These are phyloP conservation scores for Steccherinum ochraceum DNA, from an alignment of 768 basidiomycete genomes.

Conservation along the genomic window DNA sequence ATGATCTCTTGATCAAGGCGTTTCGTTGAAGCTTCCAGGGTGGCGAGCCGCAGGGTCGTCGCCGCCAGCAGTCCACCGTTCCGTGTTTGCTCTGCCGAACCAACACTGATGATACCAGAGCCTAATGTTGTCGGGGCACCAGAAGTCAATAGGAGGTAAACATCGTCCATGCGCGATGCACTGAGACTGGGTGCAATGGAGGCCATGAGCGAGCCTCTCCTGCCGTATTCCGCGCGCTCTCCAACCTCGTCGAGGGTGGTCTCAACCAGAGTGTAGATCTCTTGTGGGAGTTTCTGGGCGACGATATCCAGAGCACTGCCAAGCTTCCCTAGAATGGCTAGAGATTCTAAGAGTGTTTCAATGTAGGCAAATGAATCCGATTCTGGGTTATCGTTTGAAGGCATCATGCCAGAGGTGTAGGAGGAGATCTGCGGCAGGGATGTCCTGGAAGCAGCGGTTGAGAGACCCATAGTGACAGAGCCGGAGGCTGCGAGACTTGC, in stretches of 20 bases:
- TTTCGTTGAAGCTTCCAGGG: constrained; percentile 67
- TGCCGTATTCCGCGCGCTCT: constrained; percentile 80
- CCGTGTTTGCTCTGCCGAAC: constrained; percentile 9
- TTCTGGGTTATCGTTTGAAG: constrained; percentile 63
- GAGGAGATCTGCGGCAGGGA: constrained; percentile 11
- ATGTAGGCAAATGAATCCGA: constrained; percentile 90
- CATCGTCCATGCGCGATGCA: constrained; percentile 8
- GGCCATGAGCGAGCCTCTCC: constrained; percentile 36
- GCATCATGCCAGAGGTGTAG: constrained; percentile 15
- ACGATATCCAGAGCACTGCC: constrained; percentile 79
- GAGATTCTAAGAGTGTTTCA: constrained; percentile 87
- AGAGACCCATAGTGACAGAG: constrained; percentile 12
- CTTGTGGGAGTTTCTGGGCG: constrained; percentile 73
- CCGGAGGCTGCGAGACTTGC: constrained; percentile 11
- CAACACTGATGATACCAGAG: constrained; percentile 1
- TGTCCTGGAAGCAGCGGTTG: constrained; percentile 11
- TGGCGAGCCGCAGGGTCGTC: constrained; percentile 57
- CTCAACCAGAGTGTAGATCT: constrained; percentile 83
- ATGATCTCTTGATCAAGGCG: constrained; percentile 80
- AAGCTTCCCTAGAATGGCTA: constrained; percentile 85
- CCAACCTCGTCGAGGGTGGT: constrained; percentile 85
- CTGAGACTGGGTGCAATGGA: constrained; percentile 23
- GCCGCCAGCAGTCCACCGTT: constrained; percentile 33
- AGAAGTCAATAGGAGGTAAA: constrained; percentile 11
- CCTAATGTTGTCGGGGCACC: constrained; percentile 8